Conservation (phyloP, 2,329 filamentous ascomycete species). For the Fulvia fulva region DNA sequence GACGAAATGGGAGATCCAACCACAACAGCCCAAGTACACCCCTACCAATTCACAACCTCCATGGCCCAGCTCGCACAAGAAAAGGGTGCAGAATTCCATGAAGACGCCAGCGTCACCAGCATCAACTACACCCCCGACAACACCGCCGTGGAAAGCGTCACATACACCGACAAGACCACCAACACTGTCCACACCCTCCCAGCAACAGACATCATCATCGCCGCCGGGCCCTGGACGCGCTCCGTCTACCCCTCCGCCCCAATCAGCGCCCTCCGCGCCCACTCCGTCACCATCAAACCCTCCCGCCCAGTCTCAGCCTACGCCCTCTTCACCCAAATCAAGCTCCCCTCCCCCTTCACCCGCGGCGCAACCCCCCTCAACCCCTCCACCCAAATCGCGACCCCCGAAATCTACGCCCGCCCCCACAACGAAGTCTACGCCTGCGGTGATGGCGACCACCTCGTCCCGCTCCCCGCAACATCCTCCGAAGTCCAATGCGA, state of each 20-base stretch:
- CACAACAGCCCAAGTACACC: slow-evolving; percentile 91
- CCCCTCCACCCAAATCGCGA: slow-evolving; percentile 59
- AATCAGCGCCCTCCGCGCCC: slow-evolving; percentile 58
- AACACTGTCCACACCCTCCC: slow-evolving; percentile 45
- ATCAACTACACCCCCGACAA: slow-evolving; percentile 53
- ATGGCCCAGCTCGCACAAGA: slow-evolving; percentile 74
- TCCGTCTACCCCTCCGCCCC: slow-evolving; percentile 52
- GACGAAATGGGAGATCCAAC: slow-evolving; percentile 76
- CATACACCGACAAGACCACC: slow-evolving; percentile 53
- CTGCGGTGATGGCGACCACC: slow-evolving; percentile 81
- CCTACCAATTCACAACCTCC: slow-evolving; percentile 79
- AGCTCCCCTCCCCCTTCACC: slow-evolving; percentile 63
- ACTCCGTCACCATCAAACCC: slow-evolving; percentile 59
- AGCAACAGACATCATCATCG: slow-evolving; percentile 56
- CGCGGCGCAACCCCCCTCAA: slow-evolving; percentile 23
- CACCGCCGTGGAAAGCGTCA: slow-evolving; percentile 58
- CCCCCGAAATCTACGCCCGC: slow-evolving; percentile 90
- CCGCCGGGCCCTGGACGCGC: slow-evolving; percentile 61
- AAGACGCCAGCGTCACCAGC: slow-evolving; percentile 61
- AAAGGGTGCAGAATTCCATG: slow-evolving; percentile 54
- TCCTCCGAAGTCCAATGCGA: slow-evolving; percentile 75
- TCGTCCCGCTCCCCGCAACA: slow-evolving; percentile 69
- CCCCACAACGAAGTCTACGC: slow-evolving; percentile 89
- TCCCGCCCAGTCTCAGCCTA: slow-evolving; percentile 62
- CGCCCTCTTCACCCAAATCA: slow-evolving; percentile 82